Conservation (phyloP, 495 filamentous ascomycete species). For the Lepidopterella palustris region DNA sequence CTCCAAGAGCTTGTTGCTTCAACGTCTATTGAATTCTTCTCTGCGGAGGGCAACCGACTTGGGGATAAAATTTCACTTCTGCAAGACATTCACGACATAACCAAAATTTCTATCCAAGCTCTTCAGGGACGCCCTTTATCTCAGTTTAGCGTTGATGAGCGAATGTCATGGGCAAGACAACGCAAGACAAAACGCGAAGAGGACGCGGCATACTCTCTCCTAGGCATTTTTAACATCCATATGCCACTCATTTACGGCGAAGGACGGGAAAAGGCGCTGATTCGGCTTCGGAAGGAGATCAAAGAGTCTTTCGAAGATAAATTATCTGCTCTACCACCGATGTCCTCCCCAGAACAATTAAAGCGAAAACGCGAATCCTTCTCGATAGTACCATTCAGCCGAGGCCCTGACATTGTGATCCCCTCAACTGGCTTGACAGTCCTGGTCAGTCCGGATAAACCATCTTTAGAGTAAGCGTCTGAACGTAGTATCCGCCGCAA, state of each 20-base stretch:
- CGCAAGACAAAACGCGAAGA: no score
- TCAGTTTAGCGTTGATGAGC: no score
- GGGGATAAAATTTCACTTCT: constrained; percentile 2
- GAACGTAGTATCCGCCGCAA: background rate
- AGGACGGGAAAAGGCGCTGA: background rate
- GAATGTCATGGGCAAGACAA: no score
- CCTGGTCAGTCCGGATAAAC: background rate
- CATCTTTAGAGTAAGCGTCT: background rate
- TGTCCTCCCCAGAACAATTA: background rate
- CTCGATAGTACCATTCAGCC: background rate
- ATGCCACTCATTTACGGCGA: no score
- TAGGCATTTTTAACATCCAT: no score
- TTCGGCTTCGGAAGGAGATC: background rate
- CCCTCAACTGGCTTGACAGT: background rate
- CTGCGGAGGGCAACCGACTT: background rate
- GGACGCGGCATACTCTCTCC: no score
- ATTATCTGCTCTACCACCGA: background rate
- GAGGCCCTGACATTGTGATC: background rate
- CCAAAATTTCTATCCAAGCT: background rate
- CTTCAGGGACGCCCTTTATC: constrained; percentile 9
- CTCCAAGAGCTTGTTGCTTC: constrained; percentile 1
- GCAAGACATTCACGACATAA: background rate
- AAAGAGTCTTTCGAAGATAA: background rate
- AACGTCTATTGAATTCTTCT: background rate
- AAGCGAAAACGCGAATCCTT: background rate